These are phyloP conservation scores for Rhodotorula sp. DNA, from an alignment of 1,284 basidiomycete species.

Conservation along the genomic window DNA sequence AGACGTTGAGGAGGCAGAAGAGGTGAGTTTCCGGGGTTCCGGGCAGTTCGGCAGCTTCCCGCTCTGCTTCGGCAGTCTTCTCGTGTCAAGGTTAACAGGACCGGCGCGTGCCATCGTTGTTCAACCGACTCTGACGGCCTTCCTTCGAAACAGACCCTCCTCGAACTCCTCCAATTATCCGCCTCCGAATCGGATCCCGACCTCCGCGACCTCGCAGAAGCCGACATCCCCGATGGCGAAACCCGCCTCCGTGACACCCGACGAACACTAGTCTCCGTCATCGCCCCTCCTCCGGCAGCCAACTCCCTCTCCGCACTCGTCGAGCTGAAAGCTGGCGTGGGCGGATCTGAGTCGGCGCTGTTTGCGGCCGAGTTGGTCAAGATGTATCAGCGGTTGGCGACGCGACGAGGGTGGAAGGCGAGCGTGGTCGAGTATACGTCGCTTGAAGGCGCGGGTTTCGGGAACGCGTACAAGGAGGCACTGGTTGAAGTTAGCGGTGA, in stretches of 20 bases:
- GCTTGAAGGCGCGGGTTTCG: constrained; percentile 25
- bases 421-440: constrained; percentile 45
- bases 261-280: constrained; percentile 60
- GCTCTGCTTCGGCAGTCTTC: too few relatives aligned
- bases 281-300: constrained; percentile 69
- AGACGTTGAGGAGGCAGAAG: constrained; percentile 20
- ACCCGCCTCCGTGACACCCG: constrained; percentile 57
- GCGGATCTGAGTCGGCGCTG: constrained; percentile 81
- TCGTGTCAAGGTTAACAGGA: too few relatives aligned
- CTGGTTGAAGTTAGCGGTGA: constrained; percentile 76
- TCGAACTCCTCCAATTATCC: constrained; percentile 24
- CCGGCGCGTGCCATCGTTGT: too few relatives aligned
- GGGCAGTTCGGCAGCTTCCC: too few relatives aligned
- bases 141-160: constrained; percentile 18
- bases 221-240: constrained; percentile 63
- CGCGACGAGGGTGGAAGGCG: constrained; percentile 51
- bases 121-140: too few relatives aligned
- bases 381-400: constrained; percentile 76
- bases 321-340: constrained; percentile 89
- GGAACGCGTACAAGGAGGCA: constrained; percentile 58
- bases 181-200: constrained; percentile 57
- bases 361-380: constrained; percentile 76
- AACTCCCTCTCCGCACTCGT: constrained; percentile 70
- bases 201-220: constrained; percentile 70
- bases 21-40: constrained; percentile 16